These are phyloP conservation scores for Quercus tomentella DNA, from an alignment of 331 rosid genomes.

Conservation along the genomic window DNA sequence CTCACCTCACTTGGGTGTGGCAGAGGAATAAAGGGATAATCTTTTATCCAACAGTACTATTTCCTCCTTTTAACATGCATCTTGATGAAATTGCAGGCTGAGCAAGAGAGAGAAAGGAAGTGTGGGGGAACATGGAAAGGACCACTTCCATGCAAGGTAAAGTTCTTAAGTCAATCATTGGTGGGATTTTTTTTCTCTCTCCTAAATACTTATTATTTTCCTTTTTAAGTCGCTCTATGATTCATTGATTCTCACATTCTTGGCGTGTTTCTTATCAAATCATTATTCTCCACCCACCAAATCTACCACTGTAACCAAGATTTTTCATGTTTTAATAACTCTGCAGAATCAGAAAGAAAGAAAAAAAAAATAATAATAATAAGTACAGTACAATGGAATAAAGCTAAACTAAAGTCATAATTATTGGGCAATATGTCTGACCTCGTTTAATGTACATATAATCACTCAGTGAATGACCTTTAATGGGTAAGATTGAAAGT, in stretches of 20 bases:
- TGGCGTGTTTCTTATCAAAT: neutral
- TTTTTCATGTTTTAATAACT: neutral
- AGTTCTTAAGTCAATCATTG: slow-evolving; percentile 41
- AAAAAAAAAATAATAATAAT: no score
- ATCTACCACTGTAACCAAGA: neutral
- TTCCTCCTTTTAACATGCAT: slow-evolving; percentile 30
- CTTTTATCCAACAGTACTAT: slow-evolving; percentile 37
- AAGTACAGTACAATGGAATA: neutral
- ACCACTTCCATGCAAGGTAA: slow-evolving; percentile 10
- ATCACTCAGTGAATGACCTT: neutral
- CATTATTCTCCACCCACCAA: slow-evolving; percentile 41
- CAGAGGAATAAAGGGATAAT: slow-evolving; percentile 45
- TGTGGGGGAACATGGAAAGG: slow-evolving; percentile 15
- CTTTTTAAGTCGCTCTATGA: slow-evolving; percentile 27
- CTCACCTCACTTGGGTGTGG: slow-evolving; percentile 31
- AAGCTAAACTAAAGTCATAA: neutral
- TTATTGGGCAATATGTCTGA: neutral
- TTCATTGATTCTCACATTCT: slow-evolving; percentile 12
- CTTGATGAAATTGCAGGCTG: slow-evolving; percentile 25
- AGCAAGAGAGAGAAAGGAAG: neutral
- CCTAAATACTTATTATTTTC: slow-evolving; percentile 18
- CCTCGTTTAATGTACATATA: neutral
- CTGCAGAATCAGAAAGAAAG: neutral
- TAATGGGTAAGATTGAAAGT: no score
- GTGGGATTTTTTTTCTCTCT: slow-evolving; percentile 14